These are phyloP conservation scores for Claviceps fusiformis DNA, from an alignment of 2,329 filamentous ascomycete genomes.

Conservation along the genomic window DNA sequence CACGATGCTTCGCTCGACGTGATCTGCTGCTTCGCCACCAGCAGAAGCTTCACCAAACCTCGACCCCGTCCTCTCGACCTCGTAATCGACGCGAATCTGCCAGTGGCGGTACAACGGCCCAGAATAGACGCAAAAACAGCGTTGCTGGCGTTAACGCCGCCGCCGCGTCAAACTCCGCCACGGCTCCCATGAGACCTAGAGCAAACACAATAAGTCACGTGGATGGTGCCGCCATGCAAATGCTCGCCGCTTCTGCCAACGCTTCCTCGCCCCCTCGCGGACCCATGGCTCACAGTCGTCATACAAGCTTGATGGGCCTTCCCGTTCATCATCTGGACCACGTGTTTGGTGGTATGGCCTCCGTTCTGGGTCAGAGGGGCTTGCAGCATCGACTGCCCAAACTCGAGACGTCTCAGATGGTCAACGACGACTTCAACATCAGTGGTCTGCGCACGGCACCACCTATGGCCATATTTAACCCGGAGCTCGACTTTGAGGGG, in stretches of 20 bases:
- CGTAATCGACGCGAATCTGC: conserved; percentile 84
- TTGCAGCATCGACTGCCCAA: conserved; percentile 60
- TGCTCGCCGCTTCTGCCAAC: conserved; percentile 47
- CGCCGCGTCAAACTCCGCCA: conserved; percentile 28
- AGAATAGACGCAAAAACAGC: conserved; percentile 80
- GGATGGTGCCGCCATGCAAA: conserved; percentile 60
- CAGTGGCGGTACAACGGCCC: conserved; percentile 51
- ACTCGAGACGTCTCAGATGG: conserved; percentile 64
- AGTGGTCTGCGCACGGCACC: conserved; percentile 69
- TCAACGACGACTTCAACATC: conserved; percentile 44
- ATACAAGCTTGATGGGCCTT: conserved; percentile 60
- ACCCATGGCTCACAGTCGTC: conserved; percentile 49
- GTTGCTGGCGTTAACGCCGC: conserved; percentile 46
- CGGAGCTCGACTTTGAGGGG: conserved; percentile 34
- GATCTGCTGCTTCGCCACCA: conserved; percentile 89
- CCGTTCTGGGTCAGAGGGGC: conserved; percentile 51
- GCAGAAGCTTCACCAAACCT: conserved; percentile 94
- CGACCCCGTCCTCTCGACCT: conserved; percentile 73
- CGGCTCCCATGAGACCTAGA: conserved; percentile 62
- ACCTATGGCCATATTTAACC: conserved; percentile 45
- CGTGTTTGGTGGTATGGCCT: conserved; percentile 61
- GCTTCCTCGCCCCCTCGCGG: conserved; percentile 30
- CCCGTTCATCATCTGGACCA: conserved; percentile 45
- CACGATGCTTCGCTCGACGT: conserved; percentile 84
- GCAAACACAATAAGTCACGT: conserved; percentile 96